Percentiles rank a stretch among this genome's conserved stretches.
phyloP scores from a whole-genome alignment of 1,284 basidiomycete species.

The Apiotrichum gamsii region DNA sequence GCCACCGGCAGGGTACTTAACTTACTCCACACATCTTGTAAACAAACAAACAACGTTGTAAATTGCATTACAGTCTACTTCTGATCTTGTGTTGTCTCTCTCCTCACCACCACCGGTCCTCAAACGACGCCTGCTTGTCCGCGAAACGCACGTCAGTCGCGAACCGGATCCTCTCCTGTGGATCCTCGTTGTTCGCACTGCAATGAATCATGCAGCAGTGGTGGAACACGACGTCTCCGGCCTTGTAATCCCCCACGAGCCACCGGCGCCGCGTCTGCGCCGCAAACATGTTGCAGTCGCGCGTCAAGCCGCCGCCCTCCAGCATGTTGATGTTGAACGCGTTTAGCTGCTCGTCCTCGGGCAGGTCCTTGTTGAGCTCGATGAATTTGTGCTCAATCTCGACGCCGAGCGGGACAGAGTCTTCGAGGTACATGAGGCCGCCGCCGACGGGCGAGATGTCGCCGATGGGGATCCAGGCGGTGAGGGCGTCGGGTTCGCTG shows the following conservation, averaged over 20 bases:
- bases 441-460: conserved; percentile 21
- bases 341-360: conserved; percentile 17
- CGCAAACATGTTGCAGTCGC: conserved; percentile 8
- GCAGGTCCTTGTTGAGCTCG: conserved; percentile 8
- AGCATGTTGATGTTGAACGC: conserved; percentile 29
- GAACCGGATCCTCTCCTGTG: conserved; percentile 9
- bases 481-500: conserved; percentile 14
- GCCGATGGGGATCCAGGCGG: conserved; percentile 31
- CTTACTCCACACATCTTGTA: too few species aligned
- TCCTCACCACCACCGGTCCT: conserved; percentile 10
- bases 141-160: conserved; percentile 15
- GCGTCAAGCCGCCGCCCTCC: conserved; percentile 8
- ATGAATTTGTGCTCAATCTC: conserved; percentile 23
- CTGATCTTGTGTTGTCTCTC: too few species aligned
- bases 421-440: conserved; percentile 30
- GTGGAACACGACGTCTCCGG: conserved; percentile 22
- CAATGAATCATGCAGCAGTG: conserved; percentile 15
- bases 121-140: conserved; percentile 7
- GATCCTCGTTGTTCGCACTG: conserved; percentile 13
- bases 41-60: too few species aligned
- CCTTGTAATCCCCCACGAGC: conserved; percentile 16
- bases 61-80: too few species aligned
- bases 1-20: too few species aligned
- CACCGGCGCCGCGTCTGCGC: conserved; percentile 8
- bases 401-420: conserved; percentile 16